Evolutionary conservation across 768 basidiomycete species (phyloP), one percentile per base, ranked within the genome.

Genomic region (Roridomyces roridus): DNA sequence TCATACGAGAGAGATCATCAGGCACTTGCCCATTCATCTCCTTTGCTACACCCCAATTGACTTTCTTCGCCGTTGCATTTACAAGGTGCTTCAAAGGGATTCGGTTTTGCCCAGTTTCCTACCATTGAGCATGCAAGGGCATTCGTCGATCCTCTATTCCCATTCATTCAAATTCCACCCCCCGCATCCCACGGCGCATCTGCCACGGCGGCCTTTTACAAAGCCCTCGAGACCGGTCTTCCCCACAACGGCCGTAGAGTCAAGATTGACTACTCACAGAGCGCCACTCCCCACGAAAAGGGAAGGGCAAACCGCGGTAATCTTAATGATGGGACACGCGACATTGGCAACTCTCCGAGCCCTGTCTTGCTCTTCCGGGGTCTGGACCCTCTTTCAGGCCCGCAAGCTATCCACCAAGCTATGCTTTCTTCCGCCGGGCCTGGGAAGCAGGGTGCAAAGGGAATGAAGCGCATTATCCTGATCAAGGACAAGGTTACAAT

Each of bases 231-330:
- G 69, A 81, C 82, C 1, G 88, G 89, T 23, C 69, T 76, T 12
- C 84, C 87, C 24, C 88, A 88, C 55, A 89, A 86, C 63, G 94
- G 93, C 12, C 87, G 92, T 45, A 81, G 93, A 62, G 89, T 96
- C 68, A 96, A 96, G 75, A 93, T 99, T 66, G 96, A 99, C 74
- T 99, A 92, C 69, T 94, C 96, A 4, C 87, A 94, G 74, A 92
- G 89, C 61, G 89, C 89, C 24, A 82, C 84, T 25, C 91, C 89
- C 24, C 82, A 85, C 45, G 88, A 88, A 56, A 83, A 82, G 64
- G 82, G 85, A 11, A 81, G 85, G 49, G 64, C 76, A 45, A 80
- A 79, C 43, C 81, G 85, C 62, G 85, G 85, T 51, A 86, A 87
- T 52, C 70, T 80, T 71, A 98, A 96, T 67, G 97, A 99, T 65